These are phyloP conservation scores for Colletotrichum tofieldiae DNA, from an alignment of 2,329 filamentous ascomycete genomes.

Conservation along the genomic window DNA sequence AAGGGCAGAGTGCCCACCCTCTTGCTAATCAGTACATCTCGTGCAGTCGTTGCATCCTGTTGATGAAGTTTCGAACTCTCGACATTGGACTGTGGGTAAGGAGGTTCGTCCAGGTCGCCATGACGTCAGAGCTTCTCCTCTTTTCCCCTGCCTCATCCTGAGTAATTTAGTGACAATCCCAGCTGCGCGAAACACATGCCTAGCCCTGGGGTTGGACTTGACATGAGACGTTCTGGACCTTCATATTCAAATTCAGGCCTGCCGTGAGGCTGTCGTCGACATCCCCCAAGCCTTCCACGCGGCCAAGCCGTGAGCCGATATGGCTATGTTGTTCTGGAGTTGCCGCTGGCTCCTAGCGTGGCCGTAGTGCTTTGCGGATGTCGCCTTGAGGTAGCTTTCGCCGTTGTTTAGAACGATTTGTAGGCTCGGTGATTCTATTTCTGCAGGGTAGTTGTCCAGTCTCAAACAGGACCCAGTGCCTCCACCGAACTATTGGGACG, in stretches of 20 bases:
- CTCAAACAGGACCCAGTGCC: slow-evolving; percentile 19
- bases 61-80: slow-evolving; percentile 32
- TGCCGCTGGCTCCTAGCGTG: not conserved
- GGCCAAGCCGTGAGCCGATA: not conserved
- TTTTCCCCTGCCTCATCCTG: slow-evolving; percentile 21
- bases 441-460: slow-evolving; percentile 33
- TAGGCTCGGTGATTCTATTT: slow-evolving; percentile 7
- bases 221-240: slow-evolving; percentile 33
- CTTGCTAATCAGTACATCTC: not conserved
- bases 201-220: slow-evolving; percentile 10
- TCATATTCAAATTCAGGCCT: slow-evolving; percentile 10
- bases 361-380: not conserved
- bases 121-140: slow-evolving; percentile 36
- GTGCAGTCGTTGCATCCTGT: slow-evolving; percentile 19
- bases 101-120: slow-evolving; percentile 21
- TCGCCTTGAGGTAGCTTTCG: not conserved
- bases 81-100: slow-evolving; percentile 36
- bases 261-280: slow-evolving; percentile 1
- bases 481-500: slow-evolving; percentile 42
- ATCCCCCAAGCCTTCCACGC: not conserved
- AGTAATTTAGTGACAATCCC: slow-evolving; percentile 25
- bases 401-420: not conserved
- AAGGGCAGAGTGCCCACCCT: too few relatives aligned
- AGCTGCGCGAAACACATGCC: slow-evolving; percentile 16
- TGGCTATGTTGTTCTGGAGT: not conserved